Conservation (phyloP, 768 basidiomycete species). For the Hericium coralloides region DNA sequence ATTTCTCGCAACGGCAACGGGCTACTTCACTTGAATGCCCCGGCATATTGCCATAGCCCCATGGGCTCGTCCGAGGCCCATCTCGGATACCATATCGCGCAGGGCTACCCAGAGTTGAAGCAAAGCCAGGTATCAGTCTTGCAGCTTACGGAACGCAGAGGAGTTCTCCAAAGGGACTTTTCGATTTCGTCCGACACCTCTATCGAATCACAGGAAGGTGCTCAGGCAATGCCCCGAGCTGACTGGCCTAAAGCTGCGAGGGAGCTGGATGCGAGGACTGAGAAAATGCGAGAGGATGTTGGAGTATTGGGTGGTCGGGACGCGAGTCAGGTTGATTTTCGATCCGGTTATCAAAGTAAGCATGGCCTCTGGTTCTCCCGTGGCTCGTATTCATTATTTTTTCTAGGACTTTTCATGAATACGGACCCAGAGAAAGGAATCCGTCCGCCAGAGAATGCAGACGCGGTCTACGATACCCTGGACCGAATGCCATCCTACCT, state of each 20-base stretch:
- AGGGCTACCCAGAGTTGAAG: conserved; percentile 19
- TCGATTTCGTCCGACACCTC: background rate
- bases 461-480: conserved; percentile 38
- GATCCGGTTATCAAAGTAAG: conserved; percentile 48
- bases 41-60: conserved; percentile 34
- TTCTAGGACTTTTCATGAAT: conserved; percentile 16
- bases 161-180: conserved; percentile 6
- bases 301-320: conserved; percentile 21
- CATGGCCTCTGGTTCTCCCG: conserved; percentile 1
- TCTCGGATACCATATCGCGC: conserved; percentile 24
- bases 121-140: conserved; percentile 4
- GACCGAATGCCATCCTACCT: conserved; percentile 49
- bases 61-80: conserved; percentile 18
- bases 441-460: conserved; percentile 20
- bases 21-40: conserved; percentile 34
- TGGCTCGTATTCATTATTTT: background rate
- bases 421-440: conserved; percentile 3
- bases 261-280: background rate
- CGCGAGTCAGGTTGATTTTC: conserved; percentile 39
- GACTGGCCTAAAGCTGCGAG: conserved; percentile 4
- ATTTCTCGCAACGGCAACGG: conserved; percentile 33
- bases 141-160: conserved; percentile 8
- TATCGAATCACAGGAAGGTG: background rate
- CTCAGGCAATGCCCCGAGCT: background rate
- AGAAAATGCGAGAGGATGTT: background rate